Evolutionary conservation across 331 rosid genomes (phyloP), one percentile per base, ranked within the genome.

Genomic region (Rhamnella rubrinervis): DNA sequence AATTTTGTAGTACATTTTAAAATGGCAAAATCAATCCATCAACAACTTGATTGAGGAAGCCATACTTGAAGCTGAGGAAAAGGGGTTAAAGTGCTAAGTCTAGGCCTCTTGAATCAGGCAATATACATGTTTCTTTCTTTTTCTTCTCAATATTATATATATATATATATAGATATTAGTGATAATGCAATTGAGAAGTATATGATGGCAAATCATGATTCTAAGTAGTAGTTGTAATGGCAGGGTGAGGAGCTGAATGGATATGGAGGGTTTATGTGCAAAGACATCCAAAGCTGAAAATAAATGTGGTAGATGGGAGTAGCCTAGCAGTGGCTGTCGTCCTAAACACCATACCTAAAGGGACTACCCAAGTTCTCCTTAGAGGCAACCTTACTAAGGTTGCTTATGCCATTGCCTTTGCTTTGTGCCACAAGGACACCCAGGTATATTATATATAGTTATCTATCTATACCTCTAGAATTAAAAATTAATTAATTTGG

Each of bases 291-390:
- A 25, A 88, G 37, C 75, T 90, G 28, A 93, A 78, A 65, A 63
- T 85, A 11, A 85, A 73, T 69, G 58, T 93, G 57, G 98, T 93
- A 70, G 96, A 88, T 81, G 98, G 98, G 0, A 88, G 93, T 44
- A 88, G 89, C 71, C 70, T 93, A 38, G 89, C 76, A 38, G 93
- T 81, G 71, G 97, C 87, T 19, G 64, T 85, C 59, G 80, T 88
- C 31, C 82, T 88, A 12, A 79, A 90, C 67, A 78, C 41, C 65
- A 83, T 93, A 68, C 98, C 98, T 0, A 80, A 81, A 81, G 81
- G 75, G 47, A 71, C 90, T 17, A 73, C 72, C 25, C 73, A 84
- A 70, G 90, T 93, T 23, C 65, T 88, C 49, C 79, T 93, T 5
- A 84, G 83, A 65, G 90, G 97, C 56, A 82, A 81, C 7, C 78